Evolutionary conservation across 2,329 filamentous ascomycete genomes (phyloP).

Genomic region (Chaetothyriales sp.): DNA sequence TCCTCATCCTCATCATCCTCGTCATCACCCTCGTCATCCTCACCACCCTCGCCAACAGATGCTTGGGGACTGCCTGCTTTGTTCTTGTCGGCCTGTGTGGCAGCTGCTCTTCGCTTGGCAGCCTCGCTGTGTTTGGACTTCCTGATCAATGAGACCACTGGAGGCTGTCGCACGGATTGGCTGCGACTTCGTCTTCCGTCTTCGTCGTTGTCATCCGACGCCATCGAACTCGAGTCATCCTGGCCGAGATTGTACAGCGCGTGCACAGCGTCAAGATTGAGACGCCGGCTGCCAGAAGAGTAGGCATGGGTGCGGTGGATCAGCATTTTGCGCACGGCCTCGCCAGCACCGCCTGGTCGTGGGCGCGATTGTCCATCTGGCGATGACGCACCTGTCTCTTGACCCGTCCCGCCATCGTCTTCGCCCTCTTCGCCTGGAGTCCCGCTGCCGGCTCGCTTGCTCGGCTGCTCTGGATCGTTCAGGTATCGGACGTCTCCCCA

Average conservation of each 20-base stretch:
- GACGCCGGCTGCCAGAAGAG: constrained; percentile 5
- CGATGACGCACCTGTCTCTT: neutral
- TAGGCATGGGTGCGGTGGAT: constrained; percentile 14
- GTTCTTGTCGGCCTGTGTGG: neutral
- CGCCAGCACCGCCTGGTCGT: constrained; percentile 8
- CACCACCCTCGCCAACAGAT: neutral
- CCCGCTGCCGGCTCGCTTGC: neutral
- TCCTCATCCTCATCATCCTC: too few relatives aligned
- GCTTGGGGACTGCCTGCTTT: neutral
- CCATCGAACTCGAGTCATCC: constrained; percentile 1
- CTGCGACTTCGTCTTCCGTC: neutral
- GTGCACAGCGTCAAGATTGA: constrained; percentile 13
- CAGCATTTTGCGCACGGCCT: constrained; percentile 14
- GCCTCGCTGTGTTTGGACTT: neutral
- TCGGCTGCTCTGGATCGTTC: constrained; percentile 32
- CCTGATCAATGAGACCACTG: neutral
- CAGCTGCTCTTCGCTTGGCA: neutral
- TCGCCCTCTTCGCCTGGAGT: constrained; percentile 42
- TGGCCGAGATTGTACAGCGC: constrained; percentile 1
- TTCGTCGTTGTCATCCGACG: neutral
- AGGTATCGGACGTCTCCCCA: constrained; percentile 33
- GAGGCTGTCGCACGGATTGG: neutral
- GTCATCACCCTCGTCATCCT: neutral
- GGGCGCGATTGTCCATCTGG: neutral
- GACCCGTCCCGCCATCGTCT: neutral